Conservation (phyloP, 2,329 filamentous ascomycete genomes). For the Fusarium aywerte region DNA sequence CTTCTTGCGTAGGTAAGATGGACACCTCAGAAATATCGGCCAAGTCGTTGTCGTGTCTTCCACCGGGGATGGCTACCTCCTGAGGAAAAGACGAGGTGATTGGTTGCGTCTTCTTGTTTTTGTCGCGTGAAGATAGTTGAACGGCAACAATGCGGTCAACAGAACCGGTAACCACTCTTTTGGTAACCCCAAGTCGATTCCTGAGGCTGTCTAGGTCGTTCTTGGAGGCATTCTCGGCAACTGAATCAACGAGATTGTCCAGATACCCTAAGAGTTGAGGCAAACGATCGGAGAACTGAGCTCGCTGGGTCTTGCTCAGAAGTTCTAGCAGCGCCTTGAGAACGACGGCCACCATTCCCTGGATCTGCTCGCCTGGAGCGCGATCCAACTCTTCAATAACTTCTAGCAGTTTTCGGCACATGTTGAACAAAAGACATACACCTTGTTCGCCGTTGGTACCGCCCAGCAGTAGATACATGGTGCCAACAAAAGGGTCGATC, state of each 20-base stretch:
- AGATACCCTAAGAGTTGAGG: background rate
- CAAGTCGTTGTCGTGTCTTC: constrained; percentile 33
- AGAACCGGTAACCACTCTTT: background rate
- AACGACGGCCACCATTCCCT: background rate
- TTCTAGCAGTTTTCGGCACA: background rate
- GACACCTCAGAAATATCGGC: constrained; percentile 30
- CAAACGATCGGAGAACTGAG: background rate
- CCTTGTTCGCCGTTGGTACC: constrained; percentile 46
- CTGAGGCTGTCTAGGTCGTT: background rate
- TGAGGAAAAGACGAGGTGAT: background rate
- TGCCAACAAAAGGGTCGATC: constrained; percentile 50
- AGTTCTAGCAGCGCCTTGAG: constrained; percentile 8
- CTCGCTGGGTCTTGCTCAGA: background rate
- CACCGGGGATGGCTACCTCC: background rate
- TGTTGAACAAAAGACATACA: constrained; percentile 42
- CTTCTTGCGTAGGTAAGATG: constrained; percentile 13
- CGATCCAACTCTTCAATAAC: no score
- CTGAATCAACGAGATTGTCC: background rate
- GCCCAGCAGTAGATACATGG: constrained; percentile 47
- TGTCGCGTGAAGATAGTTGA: background rate
- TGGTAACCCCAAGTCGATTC: background rate
- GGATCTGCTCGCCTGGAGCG: background rate
- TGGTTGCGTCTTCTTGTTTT: background rate
- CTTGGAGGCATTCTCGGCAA: background rate
- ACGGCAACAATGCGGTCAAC: background rate